Percentiles rank a stretch among this genome's conserved stretches.
Evolutionary conservation across 2,329 filamentous ascomycete species (phyloP).

Genomic region (Hortaea sp.): DNA sequence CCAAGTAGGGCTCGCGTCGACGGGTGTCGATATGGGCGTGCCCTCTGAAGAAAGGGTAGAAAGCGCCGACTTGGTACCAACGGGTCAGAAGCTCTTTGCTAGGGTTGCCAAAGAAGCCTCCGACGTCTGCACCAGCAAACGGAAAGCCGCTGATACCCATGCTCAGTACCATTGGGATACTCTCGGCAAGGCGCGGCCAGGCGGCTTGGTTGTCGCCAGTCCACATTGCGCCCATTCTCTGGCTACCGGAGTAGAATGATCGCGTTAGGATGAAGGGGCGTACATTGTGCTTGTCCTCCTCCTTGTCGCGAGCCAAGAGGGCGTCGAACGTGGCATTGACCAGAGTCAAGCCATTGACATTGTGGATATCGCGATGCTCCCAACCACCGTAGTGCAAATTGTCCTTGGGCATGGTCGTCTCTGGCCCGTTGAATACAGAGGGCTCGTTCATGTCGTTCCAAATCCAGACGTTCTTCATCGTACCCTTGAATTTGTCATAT

Average conservation of each 20-base stretch:
- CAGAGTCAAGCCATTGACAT: conserved; percentile 89
- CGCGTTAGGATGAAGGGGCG: conserved; percentile 90
- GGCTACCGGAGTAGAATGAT: conserved; percentile 83
- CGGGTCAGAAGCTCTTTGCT: conserved; percentile 81
- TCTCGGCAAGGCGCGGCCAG: conserved; percentile 83
- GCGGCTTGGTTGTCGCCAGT: conserved; percentile 93
- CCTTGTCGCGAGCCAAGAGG: conserved; percentile 73
- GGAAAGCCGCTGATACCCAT: conserved; percentile 90
- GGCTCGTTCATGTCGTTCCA: conserved; percentile 99
- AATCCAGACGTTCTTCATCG: conserved; percentile 76
- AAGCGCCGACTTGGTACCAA: conserved; percentile 94
- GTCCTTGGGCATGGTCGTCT: conserved; percentile 98
- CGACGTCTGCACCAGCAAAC: conserved; percentile 90
- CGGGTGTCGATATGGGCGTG: conserved; percentile 96
- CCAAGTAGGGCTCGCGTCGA: conserved; percentile 83
- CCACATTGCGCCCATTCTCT: conserved; percentile 93
- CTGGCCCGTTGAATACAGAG: conserved; percentile 95
- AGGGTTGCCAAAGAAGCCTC: conserved; percentile 96
- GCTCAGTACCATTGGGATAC: conserved; percentile 86
- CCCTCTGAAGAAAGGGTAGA: conserved; percentile 96
- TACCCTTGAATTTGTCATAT: conserved; percentile 79
- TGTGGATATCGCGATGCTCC: conserved; percentile 96
- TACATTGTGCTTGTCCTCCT: conserved; percentile 47
- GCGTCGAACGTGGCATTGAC: conserved; percentile 89
- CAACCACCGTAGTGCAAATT: conserved; percentile 84